phyloP scores from a whole-genome alignment of 1,139 yeast species.

The Komagataea norvegica region DNA sequence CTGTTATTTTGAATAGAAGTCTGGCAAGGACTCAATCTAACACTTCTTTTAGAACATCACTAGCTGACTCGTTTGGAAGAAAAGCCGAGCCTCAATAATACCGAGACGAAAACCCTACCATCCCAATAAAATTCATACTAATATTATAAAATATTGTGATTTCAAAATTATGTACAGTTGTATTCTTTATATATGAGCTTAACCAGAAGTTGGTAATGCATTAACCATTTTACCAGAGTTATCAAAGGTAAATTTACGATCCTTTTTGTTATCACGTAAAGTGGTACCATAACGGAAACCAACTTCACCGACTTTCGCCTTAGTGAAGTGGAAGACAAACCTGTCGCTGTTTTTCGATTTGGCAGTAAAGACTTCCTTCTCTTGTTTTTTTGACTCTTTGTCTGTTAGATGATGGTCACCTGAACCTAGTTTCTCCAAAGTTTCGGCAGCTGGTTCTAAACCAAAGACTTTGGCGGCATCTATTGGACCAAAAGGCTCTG shows the following conservation, averaged over 20 bases:
- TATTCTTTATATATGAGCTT: slow-evolving; percentile 3
- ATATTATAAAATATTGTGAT: slow-evolving; percentile 6
- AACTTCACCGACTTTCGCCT: slow-evolving; percentile 74
- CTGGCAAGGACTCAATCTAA: slow-evolving; percentile 73
- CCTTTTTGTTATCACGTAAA: slow-evolving; percentile 82
- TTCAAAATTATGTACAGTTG: slow-evolving; percentile 7
- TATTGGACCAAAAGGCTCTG: slow-evolving; percentile 94
- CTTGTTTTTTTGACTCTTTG: slow-evolving; percentile 7
- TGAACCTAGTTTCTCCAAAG: slow-evolving; percentile 31
- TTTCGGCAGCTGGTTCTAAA: slow-evolving; percentile 78
- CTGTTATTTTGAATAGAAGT: slow-evolving; percentile 67
- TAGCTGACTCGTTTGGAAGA: slow-evolving; percentile 53
- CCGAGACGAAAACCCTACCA: no score
- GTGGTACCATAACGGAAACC: slow-evolving; percentile 93
- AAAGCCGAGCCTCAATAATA: slow-evolving; percentile 18
- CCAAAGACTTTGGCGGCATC: slow-evolving; percentile 89
- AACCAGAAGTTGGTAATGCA: slow-evolving; percentile 26
- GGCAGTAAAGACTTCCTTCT: slow-evolving; percentile 41
- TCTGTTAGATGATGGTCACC: slow-evolving; percentile 18
- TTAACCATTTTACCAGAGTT: slow-evolving; percentile 61
- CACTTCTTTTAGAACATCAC: slow-evolving; percentile 67
- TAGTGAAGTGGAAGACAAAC: slow-evolving; percentile 65
- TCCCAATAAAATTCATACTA: slow-evolving; percentile 8
- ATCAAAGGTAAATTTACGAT: slow-evolving; percentile 74
- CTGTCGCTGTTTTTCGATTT: slow-evolving; percentile 53